Base-by-base conservation (phyloP, 2,329 filamentous ascomycete species). In the Penicillium sp. region DNA sequence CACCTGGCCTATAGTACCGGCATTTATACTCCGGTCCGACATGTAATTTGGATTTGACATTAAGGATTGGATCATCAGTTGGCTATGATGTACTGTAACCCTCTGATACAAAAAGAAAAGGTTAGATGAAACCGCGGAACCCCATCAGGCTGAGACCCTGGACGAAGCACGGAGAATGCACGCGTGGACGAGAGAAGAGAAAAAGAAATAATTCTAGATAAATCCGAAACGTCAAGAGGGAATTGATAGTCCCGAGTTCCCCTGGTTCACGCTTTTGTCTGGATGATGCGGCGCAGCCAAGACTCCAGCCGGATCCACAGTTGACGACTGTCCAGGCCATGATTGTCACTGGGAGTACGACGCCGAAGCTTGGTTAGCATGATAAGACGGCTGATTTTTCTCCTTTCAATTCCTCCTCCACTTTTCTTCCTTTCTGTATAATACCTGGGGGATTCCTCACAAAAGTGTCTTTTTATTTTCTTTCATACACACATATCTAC, bases 261-360 rank as follows among this genome's bases (percentile, higher is more conserved):
- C 57, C 54, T 60, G 44, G 50, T 56, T 61, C 53, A 42, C 44
- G 27, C 26, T 16, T 53, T 9, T 42, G 39, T 55, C 58, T 58
- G 55, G 53, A 48, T 59, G 55, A 54, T 48, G 43, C 43, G 31
- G 29, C 37, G 49, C 11, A 52, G 62, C 59, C 61, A 65, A 63
- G 62, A 60, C 57, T 54, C 45, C 46, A 42, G 44, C 3, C 0
- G 25, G 46, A 62, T 57, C 64, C 64, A 66, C 64, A 31, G 59
- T 64, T 65, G 64, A 66, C 62, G 64, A 65, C 59, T 54, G 55
- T 56, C 53, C 46, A 43, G 52, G 48, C 56, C 42, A 55, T 51
- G 53, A 51, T 50, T 51, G 42, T 46, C 48, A 42, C 9, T 23
- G 39, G 46, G 37, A 35, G 27, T 46, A 52, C 47, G 45, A 52